phyloP scores from a whole-genome alignment of 805 yeast genomes.

The Sugiyamaella lignohabitans region DNA sequence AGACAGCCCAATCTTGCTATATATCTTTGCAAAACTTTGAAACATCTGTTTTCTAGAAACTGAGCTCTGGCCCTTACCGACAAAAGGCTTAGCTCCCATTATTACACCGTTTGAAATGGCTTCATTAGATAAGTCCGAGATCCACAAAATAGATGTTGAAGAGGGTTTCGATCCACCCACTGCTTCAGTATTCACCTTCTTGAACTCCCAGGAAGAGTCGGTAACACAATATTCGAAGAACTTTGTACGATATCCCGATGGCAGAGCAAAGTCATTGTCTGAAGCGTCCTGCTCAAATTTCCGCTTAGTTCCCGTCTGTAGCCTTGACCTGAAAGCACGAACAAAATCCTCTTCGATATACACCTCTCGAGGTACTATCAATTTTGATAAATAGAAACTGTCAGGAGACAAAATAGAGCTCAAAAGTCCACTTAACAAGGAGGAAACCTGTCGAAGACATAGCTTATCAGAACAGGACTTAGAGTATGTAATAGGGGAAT shows the following conservation, averaged over 20 bases:
- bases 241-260: not conserved
- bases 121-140: conserved; percentile 9
- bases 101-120: conserved; percentile 24
- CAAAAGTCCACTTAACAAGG: conserved; percentile 30
- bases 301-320: not conserved
- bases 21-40: conserved; percentile 4
- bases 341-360: conserved; percentile 21
- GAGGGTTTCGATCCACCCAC: conserved; percentile 16
- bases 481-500: conserved; percentile 63
- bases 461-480: conserved; percentile 90
- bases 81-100: conserved; percentile 23
- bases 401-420: conserved; percentile 20
- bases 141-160: conserved; percentile 12
- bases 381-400: conserved; percentile 22
- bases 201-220: not conserved
- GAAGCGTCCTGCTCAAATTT: not conserved
- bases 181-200: not conserved
- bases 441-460: conserved; percentile 47
- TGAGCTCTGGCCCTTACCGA: conserved; percentile 19
- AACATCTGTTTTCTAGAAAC: conserved; percentile 15
- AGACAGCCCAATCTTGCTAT: not conserved
- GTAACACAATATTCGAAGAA: not conserved
- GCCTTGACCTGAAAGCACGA: conserved; percentile 27
- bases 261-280: not conserved
- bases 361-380: conserved; percentile 26